These are phyloP conservation scores for Arthroderma uncinatum DNA, from an alignment of 2,329 filamentous ascomycete species.

Conservation along the genomic window DNA sequence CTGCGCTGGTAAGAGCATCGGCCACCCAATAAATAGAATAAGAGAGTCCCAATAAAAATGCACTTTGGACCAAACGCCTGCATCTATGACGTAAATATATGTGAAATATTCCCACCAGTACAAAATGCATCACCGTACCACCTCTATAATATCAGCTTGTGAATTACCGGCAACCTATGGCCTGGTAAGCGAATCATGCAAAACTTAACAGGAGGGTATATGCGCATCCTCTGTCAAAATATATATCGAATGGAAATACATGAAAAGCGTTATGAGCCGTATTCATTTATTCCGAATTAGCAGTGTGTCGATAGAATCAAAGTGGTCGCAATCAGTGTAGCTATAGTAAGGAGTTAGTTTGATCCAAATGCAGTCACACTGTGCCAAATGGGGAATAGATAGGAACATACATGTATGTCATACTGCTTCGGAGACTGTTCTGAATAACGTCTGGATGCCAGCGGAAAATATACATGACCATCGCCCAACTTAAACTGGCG, in stretches of 20 bases:
- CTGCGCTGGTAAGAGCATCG: too few relatives aligned
- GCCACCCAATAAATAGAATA: not conserved
- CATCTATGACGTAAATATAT: not conserved
- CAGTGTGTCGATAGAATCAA: constrained; percentile 76
- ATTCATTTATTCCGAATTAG: constrained; percentile 66
- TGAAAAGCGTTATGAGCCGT: not conserved
- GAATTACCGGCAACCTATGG: not conserved
- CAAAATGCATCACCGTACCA: not conserved
- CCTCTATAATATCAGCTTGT: not conserved
- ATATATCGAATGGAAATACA: not conserved
- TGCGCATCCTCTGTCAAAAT: not conserved
- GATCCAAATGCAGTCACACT: not conserved
- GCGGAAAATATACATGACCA: constrained; percentile 91
- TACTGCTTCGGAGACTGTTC: constrained; percentile 81
- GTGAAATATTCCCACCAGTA: not conserved
- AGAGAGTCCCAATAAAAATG: not conserved
- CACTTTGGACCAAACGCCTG: not conserved
- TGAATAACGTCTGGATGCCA: constrained; percentile 87
- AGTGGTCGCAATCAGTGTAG: constrained; percentile 71
- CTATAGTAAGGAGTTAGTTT: constrained; percentile 29
- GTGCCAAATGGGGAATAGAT: not conserved
- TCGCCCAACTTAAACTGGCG: constrained; percentile 78
- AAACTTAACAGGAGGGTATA: not conserved
- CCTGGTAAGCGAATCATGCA: not conserved
- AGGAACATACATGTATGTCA: constrained; percentile 81